These are phyloP conservation scores for Backusella luteola DNA, from an alignment of 192 early-diverging fungal genomes.

Conservation along the genomic window DNA sequence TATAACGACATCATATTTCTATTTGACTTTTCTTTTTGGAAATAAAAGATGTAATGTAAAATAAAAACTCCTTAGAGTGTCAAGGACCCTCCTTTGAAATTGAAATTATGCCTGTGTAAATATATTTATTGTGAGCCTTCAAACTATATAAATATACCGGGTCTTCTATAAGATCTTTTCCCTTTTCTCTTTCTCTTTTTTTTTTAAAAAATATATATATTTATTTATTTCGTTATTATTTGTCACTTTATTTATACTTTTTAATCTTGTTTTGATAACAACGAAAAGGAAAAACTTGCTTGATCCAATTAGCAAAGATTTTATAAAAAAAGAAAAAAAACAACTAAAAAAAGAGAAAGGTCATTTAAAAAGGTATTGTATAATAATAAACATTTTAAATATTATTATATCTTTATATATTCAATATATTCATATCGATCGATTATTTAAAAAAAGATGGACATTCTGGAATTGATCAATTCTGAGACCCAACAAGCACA, in stretches of 20 bases:
- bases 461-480: conserved; percentile 62
- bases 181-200: not conserved
- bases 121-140: not conserved
- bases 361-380: not conserved
- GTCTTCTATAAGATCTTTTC: not conserved
- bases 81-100: conserved; percentile 12
- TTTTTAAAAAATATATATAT: not conserved
- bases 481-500: conserved; percentile 46
- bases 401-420: not conserved
- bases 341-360: not conserved
- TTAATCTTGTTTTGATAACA: not conserved
- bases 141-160: not conserved
- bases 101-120: conserved; percentile 13
- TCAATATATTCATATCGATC: not conserved
- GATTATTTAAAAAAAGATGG: conserved; percentile 35
- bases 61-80: conserved; percentile 8
- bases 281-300: not conserved
- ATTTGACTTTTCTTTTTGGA: not conserved
- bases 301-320: not conserved
- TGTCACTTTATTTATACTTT: not conserved
- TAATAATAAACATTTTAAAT: not conserved
- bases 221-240: not conserved
- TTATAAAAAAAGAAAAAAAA: not conserved
- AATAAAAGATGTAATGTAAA: not conserved
- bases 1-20: not conserved